Evolutionary conservation across 1,284 basidiomycete species (phyloP).

Genomic region (Phellinidium pouzarii): DNA sequence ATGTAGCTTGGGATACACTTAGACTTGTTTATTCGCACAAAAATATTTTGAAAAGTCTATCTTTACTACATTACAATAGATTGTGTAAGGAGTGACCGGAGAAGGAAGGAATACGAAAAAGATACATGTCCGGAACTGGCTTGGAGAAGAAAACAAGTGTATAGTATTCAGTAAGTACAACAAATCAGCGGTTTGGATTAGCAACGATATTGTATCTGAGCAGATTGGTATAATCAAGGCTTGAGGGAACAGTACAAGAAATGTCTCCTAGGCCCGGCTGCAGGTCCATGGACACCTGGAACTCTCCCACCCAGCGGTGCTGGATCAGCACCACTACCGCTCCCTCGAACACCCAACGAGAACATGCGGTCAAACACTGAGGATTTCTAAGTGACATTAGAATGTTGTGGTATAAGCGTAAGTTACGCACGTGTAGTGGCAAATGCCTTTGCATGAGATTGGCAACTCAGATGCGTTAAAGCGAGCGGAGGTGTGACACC

Average conservation of each 20-base stretch:
- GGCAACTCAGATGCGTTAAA: constrained; percentile 79
- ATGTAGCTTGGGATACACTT: constrained; percentile 8
- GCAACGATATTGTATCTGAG: background rate
- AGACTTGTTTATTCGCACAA: background rate
- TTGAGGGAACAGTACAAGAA: constrained; percentile 75
- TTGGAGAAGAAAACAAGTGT: background rate
- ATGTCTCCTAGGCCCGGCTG: constrained; percentile 65
- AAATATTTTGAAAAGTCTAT: background rate
- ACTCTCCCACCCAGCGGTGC: constrained; percentile 53
- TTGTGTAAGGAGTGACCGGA: background rate
- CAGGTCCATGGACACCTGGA: constrained; percentile 53
- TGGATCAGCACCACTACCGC: constrained; percentile 46
- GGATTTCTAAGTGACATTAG: constrained; percentile 3
- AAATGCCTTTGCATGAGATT: constrained; percentile 81
- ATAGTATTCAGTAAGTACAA: background rate
- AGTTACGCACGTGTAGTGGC: constrained; percentile 63
- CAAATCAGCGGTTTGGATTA: background rate
- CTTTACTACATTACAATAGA: background rate
- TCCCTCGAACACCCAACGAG: constrained; percentile 68
- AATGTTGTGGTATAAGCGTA: background rate
- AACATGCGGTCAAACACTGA: constrained; percentile 92
- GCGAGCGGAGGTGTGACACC: constrained; percentile 76
- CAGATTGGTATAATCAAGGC: constrained; percentile 6
- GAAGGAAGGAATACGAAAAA: background rate
- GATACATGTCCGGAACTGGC: background rate